These are phyloP conservation scores for Leccinum pellstonianum DNA, from an alignment of 768 basidiomycete species.

Conservation along the genomic window DNA sequence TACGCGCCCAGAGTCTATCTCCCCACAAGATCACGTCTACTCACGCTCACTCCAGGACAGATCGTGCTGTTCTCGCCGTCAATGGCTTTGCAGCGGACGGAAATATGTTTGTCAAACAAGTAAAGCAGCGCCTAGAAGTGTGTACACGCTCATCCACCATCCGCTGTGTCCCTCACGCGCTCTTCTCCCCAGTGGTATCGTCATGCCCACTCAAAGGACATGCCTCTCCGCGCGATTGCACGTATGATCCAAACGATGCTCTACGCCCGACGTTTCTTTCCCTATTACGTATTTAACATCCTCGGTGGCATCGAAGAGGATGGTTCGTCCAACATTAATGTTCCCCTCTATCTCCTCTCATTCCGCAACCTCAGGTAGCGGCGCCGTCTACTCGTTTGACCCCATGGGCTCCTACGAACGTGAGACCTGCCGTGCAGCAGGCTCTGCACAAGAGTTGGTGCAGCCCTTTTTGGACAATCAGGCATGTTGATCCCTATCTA, in stretches of 20 bases:
- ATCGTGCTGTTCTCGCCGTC: slow-evolving; percentile 89
- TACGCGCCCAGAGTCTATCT: slow-evolving; percentile 40
- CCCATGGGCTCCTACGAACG: slow-evolving; percentile 98
- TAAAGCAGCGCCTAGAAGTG: slow-evolving; percentile 94
- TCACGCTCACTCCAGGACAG: slow-evolving; percentile 56
- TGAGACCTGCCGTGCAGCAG: slow-evolving; percentile 94
- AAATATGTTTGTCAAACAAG: slow-evolving; percentile 95
- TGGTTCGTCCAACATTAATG: slow-evolving; percentile 51
- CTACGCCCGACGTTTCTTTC: slow-evolving; percentile 95
- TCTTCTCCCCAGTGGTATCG: slow-evolving; percentile 78
- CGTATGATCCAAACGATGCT: slow-evolving; percentile 98
- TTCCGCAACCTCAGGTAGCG: slow-evolving; percentile 58
- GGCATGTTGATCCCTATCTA: slow-evolving; percentile 49
- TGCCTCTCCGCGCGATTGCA: slow-evolving; percentile 97
- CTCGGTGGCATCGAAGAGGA: slow-evolving; percentile 96
- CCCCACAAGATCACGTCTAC: background rate
- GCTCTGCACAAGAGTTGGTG: slow-evolving; percentile 89
- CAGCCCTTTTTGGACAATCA: slow-evolving; percentile 99
- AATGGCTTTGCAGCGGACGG: slow-evolving; percentile 98
- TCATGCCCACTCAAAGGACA: slow-evolving; percentile 95
- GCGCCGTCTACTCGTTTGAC: slow-evolving; percentile 99
- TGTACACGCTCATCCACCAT: slow-evolving; percentile 24
- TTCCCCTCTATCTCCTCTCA: slow-evolving; percentile 4
- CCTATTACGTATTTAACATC: slow-evolving; percentile 97
- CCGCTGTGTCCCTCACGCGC: background rate